These are phyloP conservation scores for Claviceps fusiformis DNA, from an alignment of 2,329 filamentous ascomycete species.

Conservation along the genomic window DNA sequence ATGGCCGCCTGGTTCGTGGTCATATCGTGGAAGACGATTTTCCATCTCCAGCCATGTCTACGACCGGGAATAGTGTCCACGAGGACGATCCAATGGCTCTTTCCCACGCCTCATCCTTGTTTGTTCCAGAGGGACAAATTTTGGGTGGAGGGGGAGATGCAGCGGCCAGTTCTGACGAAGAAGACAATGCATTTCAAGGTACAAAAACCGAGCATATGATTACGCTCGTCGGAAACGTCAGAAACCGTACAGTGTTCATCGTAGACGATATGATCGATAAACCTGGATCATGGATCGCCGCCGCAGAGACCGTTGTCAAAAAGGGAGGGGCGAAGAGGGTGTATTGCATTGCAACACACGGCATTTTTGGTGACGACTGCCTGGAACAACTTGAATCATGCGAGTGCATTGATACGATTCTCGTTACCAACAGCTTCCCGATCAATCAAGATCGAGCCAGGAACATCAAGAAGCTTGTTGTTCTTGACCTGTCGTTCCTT, in stretches of 20 bases:
- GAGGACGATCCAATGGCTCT: constrained; percentile 74
- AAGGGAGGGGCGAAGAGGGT: constrained; percentile 82
- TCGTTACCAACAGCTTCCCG: constrained; percentile 96
- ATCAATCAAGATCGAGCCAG: constrained; percentile 62
- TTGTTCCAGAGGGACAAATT: constrained; percentile 51
- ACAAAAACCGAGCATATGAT: constrained; percentile 84
- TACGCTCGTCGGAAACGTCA: constrained; percentile 91
- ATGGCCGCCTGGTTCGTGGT: constrained; percentile 79
- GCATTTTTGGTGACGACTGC: constrained; percentile 80
- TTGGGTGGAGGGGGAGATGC: constrained; percentile 78
- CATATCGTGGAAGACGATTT: constrained; percentile 94
- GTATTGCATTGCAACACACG: constrained; percentile 95
- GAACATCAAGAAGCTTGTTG: constrained; percentile 67
- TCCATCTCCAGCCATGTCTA: constrained; percentile 61
- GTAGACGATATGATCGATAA: constrained; percentile 99
- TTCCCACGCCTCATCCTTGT: constrained; percentile 68
- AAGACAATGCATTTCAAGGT: constrained; percentile 77
- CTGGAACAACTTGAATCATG: constrained; percentile 83
- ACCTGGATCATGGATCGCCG: constrained; percentile 90
- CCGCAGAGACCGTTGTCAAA: constrained; percentile 92
- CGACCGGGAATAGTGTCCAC: constrained; percentile 48
- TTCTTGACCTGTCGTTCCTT: constrained; percentile 79
- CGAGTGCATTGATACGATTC: constrained; percentile 83
- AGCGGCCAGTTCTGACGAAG: constrained; percentile 73
- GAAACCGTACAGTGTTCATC: constrained; percentile 76